Percentiles rank a stretch among this genome's conserved stretches.
Evolutionary conservation across 345 rosid genomes (phyloP).

Genomic region (Physaria fendleri): DNA sequence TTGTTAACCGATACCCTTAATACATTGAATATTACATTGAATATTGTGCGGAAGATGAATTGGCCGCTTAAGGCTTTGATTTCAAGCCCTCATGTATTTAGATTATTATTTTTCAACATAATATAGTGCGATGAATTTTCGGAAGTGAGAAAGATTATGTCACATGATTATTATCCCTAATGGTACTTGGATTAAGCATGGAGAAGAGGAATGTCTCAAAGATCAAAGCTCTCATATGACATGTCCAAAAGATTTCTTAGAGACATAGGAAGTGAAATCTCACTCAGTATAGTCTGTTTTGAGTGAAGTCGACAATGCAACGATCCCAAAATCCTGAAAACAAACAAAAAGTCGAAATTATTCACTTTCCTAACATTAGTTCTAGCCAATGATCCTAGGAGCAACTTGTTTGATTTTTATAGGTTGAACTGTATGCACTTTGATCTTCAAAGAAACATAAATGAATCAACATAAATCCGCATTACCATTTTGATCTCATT

Average conservation of each 20-base stretch:
- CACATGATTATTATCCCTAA: no score
- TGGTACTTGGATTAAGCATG: conserved; percentile 16
- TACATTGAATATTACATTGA: background rate
- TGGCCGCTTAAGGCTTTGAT: conserved; percentile 9
- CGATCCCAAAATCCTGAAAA: background rate
- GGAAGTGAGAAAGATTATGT: no score
- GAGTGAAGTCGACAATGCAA: background rate
- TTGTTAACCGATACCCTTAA: background rate
- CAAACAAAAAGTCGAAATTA: background rate
- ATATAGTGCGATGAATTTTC: no score
- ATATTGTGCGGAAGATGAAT: conserved; percentile 34
- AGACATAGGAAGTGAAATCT: background rate
- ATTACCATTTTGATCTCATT: background rate
- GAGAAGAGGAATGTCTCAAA: conserved; percentile 30
- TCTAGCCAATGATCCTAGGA: background rate
- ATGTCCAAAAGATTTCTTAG: conserved; percentile 7
- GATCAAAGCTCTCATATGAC: conserved; percentile 15
- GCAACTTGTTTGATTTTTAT: background rate
- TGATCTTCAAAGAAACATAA: background rate
- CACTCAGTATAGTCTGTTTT: background rate
- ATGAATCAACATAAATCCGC: background rate
- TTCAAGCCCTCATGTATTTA: conserved; percentile 3
- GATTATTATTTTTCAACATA: no score
- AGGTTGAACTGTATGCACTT: background rate
- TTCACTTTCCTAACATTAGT: background rate